These are phyloP conservation scores for Ophiorrhiza pumila DNA, from an alignment of 257 asterid genomes.

Conservation along the genomic window DNA sequence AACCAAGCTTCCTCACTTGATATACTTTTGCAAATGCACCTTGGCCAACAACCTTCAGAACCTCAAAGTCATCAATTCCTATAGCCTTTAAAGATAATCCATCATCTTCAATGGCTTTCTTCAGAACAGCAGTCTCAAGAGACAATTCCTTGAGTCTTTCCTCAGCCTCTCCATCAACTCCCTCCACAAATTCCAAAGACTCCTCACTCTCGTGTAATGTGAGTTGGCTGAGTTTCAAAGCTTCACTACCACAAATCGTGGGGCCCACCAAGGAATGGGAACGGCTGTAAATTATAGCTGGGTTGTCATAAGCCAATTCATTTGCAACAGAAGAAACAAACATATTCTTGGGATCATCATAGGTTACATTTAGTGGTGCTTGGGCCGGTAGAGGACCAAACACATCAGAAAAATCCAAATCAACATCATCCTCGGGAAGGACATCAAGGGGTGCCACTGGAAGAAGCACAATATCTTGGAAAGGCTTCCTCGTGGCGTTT, in stretches of 20 bases:
- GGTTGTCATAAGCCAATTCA: conserved; percentile 44
- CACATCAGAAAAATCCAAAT: conserved; percentile 62
- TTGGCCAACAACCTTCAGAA: conserved; percentile 72
- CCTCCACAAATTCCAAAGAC: conserved; percentile 29
- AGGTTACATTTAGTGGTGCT: conserved; percentile 23
- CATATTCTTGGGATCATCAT: conserved; percentile 28
- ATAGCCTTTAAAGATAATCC: conserved; percentile 28
- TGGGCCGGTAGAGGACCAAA: conserved; percentile 57
- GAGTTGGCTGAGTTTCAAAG: conserved; percentile 39
- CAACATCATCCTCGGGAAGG: conserved; percentile 36
- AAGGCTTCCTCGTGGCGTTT: conserved; percentile 31
- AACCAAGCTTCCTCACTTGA: conserved; percentile 65
- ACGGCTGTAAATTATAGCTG: conserved; percentile 46
- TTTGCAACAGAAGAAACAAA: conserved; percentile 27
- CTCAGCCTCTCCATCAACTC: conserved; percentile 25
- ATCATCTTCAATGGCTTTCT: conserved; percentile 22
- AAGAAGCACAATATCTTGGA: conserved; percentile 31
- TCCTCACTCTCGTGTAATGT: conserved; percentile 40
- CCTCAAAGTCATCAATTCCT: conserved; percentile 68
- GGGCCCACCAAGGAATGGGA: conserved; percentile 75
- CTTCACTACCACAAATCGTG: conserved; percentile 36
- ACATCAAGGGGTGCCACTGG: conserved; percentile 35
- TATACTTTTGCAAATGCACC: conserved; percentile 85
- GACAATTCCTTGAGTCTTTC: conserved; percentile 25
- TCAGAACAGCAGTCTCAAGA: conserved; percentile 17